Evolutionary conservation across 2,329 filamentous ascomycete genomes (phyloP), one percentile per base, ranked within the genome.

Genomic region (Nakataea oryzae): DNA sequence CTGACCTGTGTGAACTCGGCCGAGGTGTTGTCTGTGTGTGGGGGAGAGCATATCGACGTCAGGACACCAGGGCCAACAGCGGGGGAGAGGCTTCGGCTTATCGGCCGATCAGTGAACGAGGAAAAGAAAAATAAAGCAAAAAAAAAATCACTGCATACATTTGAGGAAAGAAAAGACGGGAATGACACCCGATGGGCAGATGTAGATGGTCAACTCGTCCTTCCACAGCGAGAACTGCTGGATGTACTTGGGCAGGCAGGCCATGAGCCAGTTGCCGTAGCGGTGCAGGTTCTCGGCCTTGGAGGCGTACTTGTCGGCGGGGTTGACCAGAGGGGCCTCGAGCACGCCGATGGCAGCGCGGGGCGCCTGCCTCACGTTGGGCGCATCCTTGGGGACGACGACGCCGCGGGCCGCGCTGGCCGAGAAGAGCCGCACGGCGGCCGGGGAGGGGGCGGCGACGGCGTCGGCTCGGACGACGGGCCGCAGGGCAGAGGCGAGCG

Each of bases 211-310:
- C 73, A 99, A 86, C 78, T 99, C 95, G 74, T 99, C 95, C 80
- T 99, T 99, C 95, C 95, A 99, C 62, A 99, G 93, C 14, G 93
- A 96, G 80, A 97, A 97, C 79, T 99, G 95, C 80, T 99, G 96
- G 70, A 99, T 86, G 78, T 96, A 97, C 82, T 97, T 97, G 70
- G 95, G 96, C 72, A 99, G 78, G 76, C 91, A 96, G 68, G 92
- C 93, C 86, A 99, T 93, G 71, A 99, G 80, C 84, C 96, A 99
- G 73, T 96, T 87, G 71, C 95, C 95, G 74, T 99, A 99, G 71
- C 87, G 89, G 82, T 99, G 95, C 73, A 97, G 81, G 73, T 88
- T 84, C 67, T 96, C 90, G 68, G 90, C 86, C 79, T 93, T 95
- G 73, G 90, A 87, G 74, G 88, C 82, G 78, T 92, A 96, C 78